These are phyloP conservation scores for Aegilops sharonensis DNA, from an alignment of 176 grass and related monocot genomes.

Conservation along the genomic window DNA sequence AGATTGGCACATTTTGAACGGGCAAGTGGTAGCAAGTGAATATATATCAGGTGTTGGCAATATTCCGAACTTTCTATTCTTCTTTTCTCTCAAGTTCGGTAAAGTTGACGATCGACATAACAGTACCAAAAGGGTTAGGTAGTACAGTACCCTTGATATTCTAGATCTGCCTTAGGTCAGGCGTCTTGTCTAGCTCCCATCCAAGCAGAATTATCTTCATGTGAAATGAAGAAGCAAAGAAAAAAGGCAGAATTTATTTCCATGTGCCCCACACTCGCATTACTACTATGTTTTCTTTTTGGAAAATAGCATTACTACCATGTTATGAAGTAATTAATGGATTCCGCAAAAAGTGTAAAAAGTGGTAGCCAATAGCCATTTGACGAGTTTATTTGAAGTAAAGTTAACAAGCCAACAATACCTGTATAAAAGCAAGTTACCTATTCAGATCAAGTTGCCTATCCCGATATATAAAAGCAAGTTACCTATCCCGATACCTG, in stretches of 20 bases:
- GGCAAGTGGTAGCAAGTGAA: neutral
- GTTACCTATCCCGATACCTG: no score
- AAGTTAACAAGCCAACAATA: neutral
- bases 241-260: neutral
- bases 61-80: neutral
- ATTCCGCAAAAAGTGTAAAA: neutral
- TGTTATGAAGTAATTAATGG: no score
- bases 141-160: slow-evolving; percentile 29
- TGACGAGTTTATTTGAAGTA: neutral
- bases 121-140: slow-evolving; percentile 11
- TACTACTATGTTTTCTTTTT: neutral
- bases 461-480: neutral
- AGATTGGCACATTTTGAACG: neutral
- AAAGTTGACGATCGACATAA: neutral
- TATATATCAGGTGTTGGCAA: neutral
- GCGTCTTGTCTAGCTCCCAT: slow-evolving; percentile 38
- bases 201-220: neutral
- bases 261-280: neutral
- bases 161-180: slow-evolving; percentile 37
- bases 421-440: neutral
- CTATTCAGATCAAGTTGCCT: no score
- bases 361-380: neutral
- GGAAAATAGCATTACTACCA: neutral
- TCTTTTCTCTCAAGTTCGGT: neutral
- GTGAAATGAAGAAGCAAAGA: neutral